Base-by-base conservation (phyloP, 257 asterid genomes). In the Rehmannia glutinosa region DNA sequence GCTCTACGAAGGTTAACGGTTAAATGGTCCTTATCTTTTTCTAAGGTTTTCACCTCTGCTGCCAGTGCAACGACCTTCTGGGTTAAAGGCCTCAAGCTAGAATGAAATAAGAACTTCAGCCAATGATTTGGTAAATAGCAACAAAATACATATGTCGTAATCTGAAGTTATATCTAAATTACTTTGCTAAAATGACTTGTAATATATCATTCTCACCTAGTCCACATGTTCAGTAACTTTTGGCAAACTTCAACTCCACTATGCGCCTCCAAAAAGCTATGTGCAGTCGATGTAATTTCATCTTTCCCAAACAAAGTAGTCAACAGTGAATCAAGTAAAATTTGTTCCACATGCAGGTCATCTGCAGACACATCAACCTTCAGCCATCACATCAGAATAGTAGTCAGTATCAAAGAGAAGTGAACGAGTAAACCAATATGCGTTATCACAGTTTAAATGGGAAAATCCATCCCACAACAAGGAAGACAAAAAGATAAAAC, bases 1-100 rank as follows among this genome's bases (percentile, higher is more conserved):
- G 99, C 96, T 78, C 70, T 88, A 35, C 12, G 79, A 55, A 94
- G 95, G 79, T 94, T 94, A 41, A 67, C 66, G 28, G 85, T 77
- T 62, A 94, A 56, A 73, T 88, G 84, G 30, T 91, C 93, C 81
- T 88, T 91, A 62, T 81, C 90, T 42, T 81, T 83, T 75, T 84
- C 84, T 68, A 91, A 60, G 39, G 57, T 75, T 73, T 84, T 91
- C 13, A 64, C 69, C 50, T 77, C 87, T 53, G 95, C 91, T 63
- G 81, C 79, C 63, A 94, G 65, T 33, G 95, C 91, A 49, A 91
- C 72, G 9, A 80, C 81, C 60, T 87, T 81, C 74, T 82, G 90
- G 28, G 91, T 75, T 25, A 62, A 66, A 61, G 97, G 95, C 67
- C 71, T 77, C 85, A 91, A 78, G 70, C 97, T 87, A 78, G 46